phyloP scores from a whole-genome alignment of 139 green algal species.

The Micromonas commoda region DNA sequence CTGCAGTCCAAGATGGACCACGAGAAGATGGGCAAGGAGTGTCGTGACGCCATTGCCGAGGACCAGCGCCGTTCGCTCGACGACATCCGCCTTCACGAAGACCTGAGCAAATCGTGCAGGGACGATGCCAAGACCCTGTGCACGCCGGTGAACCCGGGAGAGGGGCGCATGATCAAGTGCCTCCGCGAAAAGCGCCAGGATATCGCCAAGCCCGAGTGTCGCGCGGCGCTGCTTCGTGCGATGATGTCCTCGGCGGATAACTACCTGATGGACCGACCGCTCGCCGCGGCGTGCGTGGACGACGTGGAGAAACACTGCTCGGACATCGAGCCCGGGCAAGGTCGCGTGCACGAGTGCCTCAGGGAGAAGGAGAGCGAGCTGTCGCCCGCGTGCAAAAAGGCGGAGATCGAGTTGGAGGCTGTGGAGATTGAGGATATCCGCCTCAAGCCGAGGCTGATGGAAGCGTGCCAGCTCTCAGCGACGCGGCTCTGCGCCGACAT shows the following conservation, averaged over 20 bases:
- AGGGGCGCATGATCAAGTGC: constrained; percentile 36
- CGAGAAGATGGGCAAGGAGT: constrained; percentile 17
- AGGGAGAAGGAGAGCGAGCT: not conserved
- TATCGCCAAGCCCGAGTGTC: not conserved
- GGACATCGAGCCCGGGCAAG: not conserved
- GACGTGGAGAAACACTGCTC: constrained; percentile 40
- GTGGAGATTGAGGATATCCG: constrained; percentile 44
- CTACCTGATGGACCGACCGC: not conserved
- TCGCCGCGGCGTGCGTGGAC: constrained; percentile 30
- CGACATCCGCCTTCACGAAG: constrained; percentile 40
- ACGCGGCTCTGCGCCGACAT: constrained; percentile 38
- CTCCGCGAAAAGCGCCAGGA: not conserved
- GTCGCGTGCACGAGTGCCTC: not conserved
- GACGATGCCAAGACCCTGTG: constrained; percentile 35
- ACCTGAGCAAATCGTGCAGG: constrained; percentile 35
- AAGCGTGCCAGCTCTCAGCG: constrained; percentile 39
- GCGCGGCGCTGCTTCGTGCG: not conserved
- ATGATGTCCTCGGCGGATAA: not conserved
- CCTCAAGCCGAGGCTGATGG: constrained; percentile 34
- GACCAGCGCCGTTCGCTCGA: constrained; percentile 32
- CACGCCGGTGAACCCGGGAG: constrained; percentile 31
- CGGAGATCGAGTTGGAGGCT: constrained; percentile 36
- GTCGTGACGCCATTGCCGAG: constrained; percentile 17
- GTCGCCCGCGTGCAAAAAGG: not conserved
- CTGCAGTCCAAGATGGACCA: too few species aligned